Evolutionary conservation across 176 grass and related monocot genomes (phyloP).

Genomic region (Oryza glaberrima): DNA sequence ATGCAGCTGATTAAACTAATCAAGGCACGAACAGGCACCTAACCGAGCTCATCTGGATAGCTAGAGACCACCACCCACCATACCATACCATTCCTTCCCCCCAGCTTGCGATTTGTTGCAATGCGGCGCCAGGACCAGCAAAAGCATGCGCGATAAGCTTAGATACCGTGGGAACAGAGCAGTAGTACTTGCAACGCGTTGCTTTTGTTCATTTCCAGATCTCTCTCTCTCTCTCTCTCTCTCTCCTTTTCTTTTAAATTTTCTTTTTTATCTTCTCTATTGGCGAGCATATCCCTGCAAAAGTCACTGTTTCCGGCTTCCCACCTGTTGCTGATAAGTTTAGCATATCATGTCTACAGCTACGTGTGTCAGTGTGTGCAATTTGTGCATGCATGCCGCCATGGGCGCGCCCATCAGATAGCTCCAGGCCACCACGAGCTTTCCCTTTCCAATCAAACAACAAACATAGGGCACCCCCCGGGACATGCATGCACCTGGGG

Average conservation of each 20-base stretch:
- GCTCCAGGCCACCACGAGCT: background rate
- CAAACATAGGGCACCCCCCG: background rate
- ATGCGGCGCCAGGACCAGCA: background rate
- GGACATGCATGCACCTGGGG: slow-evolving; percentile 39
- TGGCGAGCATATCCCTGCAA: slow-evolving; percentile 15
- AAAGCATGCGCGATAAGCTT: background rate
- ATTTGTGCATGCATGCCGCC: slow-evolving; percentile 33
- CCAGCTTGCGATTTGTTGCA: background rate
- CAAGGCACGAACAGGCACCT: background rate
- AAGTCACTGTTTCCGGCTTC: background rate
- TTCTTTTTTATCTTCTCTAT: background rate
- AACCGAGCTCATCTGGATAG: background rate
- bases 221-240: background rate
- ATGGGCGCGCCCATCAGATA: slow-evolving; percentile 17
- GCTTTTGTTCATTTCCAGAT: slow-evolving; percentile 3
- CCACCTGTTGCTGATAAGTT: slow-evolving; percentile 41
- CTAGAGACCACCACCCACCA: background rate
- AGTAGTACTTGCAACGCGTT: background rate
- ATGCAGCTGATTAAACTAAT: slow-evolving; percentile 27
- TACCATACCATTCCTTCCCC: background rate
- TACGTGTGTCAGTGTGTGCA: slow-evolving; percentile 26
- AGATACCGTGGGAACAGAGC: background rate
- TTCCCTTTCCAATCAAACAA: background rate
- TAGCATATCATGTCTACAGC: slow-evolving; percentile 45
- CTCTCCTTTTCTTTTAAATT: background rate